Conservation (phyloP, 2,329 filamentous ascomycete species). For the Calonectria pauciramosa region DNA sequence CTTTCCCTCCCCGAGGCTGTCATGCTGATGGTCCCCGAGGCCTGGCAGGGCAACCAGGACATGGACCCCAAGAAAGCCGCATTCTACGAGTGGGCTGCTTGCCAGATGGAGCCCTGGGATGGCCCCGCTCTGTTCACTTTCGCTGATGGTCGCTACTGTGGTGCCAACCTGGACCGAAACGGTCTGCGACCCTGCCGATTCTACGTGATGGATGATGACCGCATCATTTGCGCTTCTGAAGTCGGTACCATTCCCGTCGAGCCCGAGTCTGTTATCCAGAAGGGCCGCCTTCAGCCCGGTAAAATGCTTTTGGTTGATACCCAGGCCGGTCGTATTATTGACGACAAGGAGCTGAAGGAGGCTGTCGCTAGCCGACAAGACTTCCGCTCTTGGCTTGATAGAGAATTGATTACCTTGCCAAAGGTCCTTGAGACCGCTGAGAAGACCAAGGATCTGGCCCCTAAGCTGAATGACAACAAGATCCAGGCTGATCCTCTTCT, state of each 20-base stretch:
- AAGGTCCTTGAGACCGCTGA: slow-evolving; percentile 76
- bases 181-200: slow-evolving; percentile 95
- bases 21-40: slow-evolving; percentile 98
- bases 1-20: slow-evolving; percentile 95
- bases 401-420: slow-evolving; percentile 86
- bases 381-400: slow-evolving; percentile 90
- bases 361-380: slow-evolving; percentile 89
- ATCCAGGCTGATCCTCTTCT: slow-evolving; percentile 89
- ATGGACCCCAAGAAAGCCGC: slow-evolving; percentile 97
- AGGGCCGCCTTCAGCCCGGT: slow-evolving; percentile 92
- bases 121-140: slow-evolving; percentile 97
- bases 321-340: slow-evolving; percentile 88
- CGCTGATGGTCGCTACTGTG: slow-evolving; percentile 95
- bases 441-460: slow-evolving; percentile 72
- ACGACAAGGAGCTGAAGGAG: slow-evolving; percentile 91
- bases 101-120: slow-evolving; percentile 99
- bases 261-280: slow-evolving; percentile 90
- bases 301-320: slow-evolving; percentile 98
- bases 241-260: slow-evolving; percentile 94
- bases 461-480: slow-evolving; percentile 75
- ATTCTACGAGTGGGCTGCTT: slow-evolving; percentile 98
- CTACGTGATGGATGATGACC: slow-evolving; percentile 96
- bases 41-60: slow-evolving; percentile 92
- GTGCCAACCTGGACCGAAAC: slow-evolving; percentile 96
- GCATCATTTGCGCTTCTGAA: slow-evolving; percentile 97